A percentile compares a stretch with the other conserved stretches of the same genome.
Conservation (phyloP, 495 filamentous ascomycete genomes). For the Trichoderma reesei region DNA sequence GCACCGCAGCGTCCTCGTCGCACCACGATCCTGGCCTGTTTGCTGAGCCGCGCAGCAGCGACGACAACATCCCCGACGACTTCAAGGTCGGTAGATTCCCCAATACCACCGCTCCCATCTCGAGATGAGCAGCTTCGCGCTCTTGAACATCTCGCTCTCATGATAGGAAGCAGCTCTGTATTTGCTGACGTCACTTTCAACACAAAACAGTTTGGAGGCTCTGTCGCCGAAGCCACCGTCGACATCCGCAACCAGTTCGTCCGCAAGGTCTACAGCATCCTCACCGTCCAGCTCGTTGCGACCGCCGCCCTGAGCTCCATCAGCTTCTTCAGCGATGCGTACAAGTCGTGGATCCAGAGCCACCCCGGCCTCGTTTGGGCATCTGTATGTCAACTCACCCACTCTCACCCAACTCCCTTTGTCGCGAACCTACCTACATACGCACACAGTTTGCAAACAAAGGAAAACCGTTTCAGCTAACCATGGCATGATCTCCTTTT, state of each 20-base stretch:
- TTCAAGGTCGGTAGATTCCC: slow-evolving; percentile 58
- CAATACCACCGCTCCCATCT: neutral
- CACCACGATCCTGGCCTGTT: slow-evolving; percentile 32
- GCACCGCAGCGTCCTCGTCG: slow-evolving; percentile 33
- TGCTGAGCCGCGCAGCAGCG: slow-evolving; percentile 57
- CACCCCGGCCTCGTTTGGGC: slow-evolving; percentile 78
- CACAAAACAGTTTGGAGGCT: slow-evolving; percentile 63
- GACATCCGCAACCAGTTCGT: slow-evolving; percentile 97
- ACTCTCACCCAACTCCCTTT: neutral
- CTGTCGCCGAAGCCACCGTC: slow-evolving; percentile 82
- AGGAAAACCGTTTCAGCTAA: slow-evolving; percentile 10
- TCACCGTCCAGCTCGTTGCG: slow-evolving; percentile 74
- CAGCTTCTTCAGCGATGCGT: slow-evolving; percentile 70
- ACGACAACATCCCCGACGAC: slow-evolving; percentile 90
- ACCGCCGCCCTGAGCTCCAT: slow-evolving; percentile 74
- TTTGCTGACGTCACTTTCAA: neutral
- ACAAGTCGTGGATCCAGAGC: slow-evolving; percentile 79
- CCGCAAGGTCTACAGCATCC: slow-evolving; percentile 58
- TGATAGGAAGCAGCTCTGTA: neutral
- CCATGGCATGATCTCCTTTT: neutral
- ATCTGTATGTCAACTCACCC: slow-evolving; percentile 37
- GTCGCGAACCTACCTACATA: slow-evolving; percentile 15
- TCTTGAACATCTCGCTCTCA: neutral
- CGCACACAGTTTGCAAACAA: slow-evolving; percentile 9
- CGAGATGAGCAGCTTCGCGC: neutral